phyloP scores from a whole-genome alignment of 2,329 filamentous ascomycete genomes.

The Epichloe baconii region DNA sequence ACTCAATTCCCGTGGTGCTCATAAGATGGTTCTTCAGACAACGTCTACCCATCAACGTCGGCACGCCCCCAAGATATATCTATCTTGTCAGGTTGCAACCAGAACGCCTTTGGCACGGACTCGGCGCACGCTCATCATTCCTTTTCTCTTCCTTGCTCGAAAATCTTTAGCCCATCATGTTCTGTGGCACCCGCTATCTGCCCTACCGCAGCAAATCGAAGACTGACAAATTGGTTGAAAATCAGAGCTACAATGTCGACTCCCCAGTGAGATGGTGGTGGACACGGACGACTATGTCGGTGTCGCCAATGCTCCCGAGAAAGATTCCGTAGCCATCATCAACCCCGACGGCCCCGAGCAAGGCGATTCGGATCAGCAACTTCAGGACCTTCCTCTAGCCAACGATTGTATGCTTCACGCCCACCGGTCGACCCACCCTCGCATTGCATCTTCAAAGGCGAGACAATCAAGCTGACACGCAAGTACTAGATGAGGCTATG shows the following conservation, averaged over 20 bases:
- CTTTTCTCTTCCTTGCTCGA: slow-evolving; percentile 5
- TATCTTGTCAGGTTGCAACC: not conserved
- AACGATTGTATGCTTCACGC: slow-evolving; percentile 35
- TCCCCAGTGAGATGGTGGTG: slow-evolving; percentile 43
- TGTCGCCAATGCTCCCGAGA: slow-evolving; percentile 34
- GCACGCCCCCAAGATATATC: not conserved
- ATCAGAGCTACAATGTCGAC: slow-evolving; percentile 39
- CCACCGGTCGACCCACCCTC: slow-evolving; percentile 3
- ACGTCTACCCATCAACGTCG: not conserved
- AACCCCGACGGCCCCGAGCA: slow-evolving; percentile 37
- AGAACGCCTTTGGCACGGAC: not conserved
- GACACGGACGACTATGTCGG: slow-evolving; percentile 43
- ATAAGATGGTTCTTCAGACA: not conserved
- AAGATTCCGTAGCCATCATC: slow-evolving; percentile 40
- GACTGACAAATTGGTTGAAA: slow-evolving; percentile 14
- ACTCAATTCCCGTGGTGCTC: not conserved
- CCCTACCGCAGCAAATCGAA: slow-evolving; percentile 8
- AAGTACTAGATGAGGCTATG: slow-evolving; percentile 61
- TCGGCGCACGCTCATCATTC: slow-evolving; percentile 4
- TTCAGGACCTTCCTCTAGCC: slow-evolving; percentile 35
- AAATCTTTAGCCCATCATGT: slow-evolving; percentile 9
- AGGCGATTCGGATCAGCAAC: slow-evolving; percentile 28
- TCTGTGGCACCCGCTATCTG: slow-evolving; percentile 10
- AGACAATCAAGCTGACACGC: not conserved
- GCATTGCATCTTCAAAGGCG: not conserved